Conservation (phyloP, 306 rosid genomes). For the Canavalia gladiata region DNA sequence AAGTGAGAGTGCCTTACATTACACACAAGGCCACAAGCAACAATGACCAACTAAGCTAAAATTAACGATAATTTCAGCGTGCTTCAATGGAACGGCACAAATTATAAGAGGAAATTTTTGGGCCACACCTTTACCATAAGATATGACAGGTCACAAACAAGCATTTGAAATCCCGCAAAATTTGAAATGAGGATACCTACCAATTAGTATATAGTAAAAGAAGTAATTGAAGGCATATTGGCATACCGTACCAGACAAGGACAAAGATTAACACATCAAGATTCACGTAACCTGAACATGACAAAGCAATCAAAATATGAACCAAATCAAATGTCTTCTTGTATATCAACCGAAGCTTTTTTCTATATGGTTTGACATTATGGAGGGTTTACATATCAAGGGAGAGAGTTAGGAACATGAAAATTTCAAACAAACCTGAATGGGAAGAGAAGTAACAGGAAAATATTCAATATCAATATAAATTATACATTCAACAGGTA, state of each 20-base stretch:
- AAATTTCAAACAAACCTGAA: neutral
- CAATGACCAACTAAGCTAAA: neutral
- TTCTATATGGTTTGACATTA: neutral
- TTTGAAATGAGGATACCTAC: neutral
- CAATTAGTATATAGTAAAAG: neutral
- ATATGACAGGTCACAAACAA: neutral
- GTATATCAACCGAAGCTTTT: neutral
- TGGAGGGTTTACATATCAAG: neutral
- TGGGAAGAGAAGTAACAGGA: neutral
- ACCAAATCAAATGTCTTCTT: constrained; percentile 9
- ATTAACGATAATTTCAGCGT: neutral
- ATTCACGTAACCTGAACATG: neutral
- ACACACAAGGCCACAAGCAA: neutral
- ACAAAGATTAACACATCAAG: neutral
- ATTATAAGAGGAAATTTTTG: neutral
- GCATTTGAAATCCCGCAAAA: neutral
- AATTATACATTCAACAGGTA: neutral
- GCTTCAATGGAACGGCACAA: neutral
- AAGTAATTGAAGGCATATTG: neutral
- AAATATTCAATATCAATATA: neutral
- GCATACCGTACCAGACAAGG: constrained; percentile 1
- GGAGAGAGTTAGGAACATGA: neutral
- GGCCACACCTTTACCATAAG: neutral
- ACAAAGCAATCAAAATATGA: neutral
- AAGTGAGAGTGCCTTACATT: neutral